Evolutionary conservation across 768 basidiomycete species (phyloP).

Genomic region (Sarcodon sp.): DNA sequence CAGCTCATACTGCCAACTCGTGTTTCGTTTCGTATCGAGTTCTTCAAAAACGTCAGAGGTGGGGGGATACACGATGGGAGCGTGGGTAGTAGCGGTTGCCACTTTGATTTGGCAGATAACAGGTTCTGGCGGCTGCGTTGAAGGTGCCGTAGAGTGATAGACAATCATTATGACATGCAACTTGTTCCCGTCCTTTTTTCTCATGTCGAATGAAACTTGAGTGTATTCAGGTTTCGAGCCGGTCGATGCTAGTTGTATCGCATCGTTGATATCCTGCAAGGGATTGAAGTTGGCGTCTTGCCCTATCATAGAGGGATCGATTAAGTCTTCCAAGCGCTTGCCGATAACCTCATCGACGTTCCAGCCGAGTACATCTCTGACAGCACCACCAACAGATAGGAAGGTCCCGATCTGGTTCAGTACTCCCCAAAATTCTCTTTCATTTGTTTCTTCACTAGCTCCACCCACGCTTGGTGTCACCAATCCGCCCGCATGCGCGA

Average conservation of each 20-base stretch:
- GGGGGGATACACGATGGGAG: conserved; percentile 6
- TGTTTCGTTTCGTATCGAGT: conserved; percentile 49
- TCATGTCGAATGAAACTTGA: conserved; percentile 23
- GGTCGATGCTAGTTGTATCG: conserved; percentile 4
- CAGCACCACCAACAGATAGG: conserved; percentile 33
- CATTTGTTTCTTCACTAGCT: conserved; percentile 7
- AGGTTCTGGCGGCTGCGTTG: conserved; percentile 1
- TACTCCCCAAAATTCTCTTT: conserved; percentile 43
- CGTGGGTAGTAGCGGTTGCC: conserved; percentile 1
- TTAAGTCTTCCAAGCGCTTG: conserved; percentile 25
- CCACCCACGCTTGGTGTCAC: not conserved
- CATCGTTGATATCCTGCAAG: not conserved
- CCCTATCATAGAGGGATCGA: conserved; percentile 9
- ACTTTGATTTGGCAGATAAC: conserved; percentile 17
- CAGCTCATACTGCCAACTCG: conserved; percentile 91
- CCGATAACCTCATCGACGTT: conserved; percentile 40
- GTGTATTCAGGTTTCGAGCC: conserved; percentile 7
- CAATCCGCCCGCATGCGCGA: conserved; percentile 40
- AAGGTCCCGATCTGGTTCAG: conserved; percentile 32
- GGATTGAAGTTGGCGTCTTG: not conserved
- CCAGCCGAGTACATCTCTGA: conserved; percentile 59
- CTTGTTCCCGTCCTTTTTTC: conserved; percentile 21
- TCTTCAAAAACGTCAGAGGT: conserved; percentile 54
- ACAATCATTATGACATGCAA: conserved; percentile 22
- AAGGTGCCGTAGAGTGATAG: conserved; percentile 17